Conservation (phyloP, 345 rosid species). For the Populus alba region DNA sequence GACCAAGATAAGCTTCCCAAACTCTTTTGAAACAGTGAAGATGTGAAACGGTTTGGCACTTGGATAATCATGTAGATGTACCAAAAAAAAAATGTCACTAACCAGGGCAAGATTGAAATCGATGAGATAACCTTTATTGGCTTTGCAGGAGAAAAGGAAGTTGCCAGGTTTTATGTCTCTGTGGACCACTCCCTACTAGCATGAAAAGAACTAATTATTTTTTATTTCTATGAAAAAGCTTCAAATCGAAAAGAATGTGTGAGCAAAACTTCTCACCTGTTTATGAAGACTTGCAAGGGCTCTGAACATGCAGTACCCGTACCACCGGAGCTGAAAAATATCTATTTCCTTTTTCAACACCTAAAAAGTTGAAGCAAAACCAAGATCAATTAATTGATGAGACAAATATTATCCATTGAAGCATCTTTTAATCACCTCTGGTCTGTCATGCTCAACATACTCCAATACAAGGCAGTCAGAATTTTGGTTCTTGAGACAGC, state of each 20-base stretch:
- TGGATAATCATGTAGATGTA: neutral
- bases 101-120: constrained; percentile 97
- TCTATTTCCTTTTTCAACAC: constrained; percentile 70
- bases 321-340: constrained; percentile 66
- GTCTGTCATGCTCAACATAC: constrained; percentile 91
- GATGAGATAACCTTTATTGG: constrained; percentile 77
- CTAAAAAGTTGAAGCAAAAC: constrained; percentile 31
- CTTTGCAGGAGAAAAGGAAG: constrained; percentile 80
- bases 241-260: neutral
- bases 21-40: neutral
- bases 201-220: constrained; percentile 8
- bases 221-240: neutral
- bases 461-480: constrained; percentile 84
- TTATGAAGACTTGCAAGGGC: constrained; percentile 86
- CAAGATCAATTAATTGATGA: constrained; percentile 15
- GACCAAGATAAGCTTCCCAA: constrained; percentile 6
- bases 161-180: constrained; percentile 98
- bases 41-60: neutral
- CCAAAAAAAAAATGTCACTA: constrained; percentile 33
- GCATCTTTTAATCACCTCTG: constrained; percentile 51
- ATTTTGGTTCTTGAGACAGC: constrained; percentile 65
- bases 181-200: constrained; percentile 73
- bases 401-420: constrained; percentile 2
- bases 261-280: constrained; percentile 44
- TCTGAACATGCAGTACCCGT: constrained; percentile 82